phyloP scores from a whole-genome alignment of 1,139 yeast species.

The Kurtzmaniella quercitrusa region DNA sequence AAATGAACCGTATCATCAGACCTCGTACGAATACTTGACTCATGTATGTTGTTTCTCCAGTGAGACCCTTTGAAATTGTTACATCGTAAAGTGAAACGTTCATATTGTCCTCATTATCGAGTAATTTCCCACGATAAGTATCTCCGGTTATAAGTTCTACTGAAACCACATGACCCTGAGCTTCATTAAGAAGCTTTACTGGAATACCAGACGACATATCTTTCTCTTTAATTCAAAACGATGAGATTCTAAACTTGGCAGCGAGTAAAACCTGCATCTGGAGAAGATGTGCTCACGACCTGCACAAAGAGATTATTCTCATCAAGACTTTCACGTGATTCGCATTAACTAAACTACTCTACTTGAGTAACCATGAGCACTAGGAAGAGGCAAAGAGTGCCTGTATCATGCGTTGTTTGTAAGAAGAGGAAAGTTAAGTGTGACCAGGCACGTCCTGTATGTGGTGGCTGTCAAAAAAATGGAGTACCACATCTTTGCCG shows the following conservation, averaged over 20 bases:
- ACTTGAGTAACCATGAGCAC: not conserved
- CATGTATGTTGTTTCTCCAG: conserved; percentile 73
- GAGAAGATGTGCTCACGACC: too few relatives aligned
- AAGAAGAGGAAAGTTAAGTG: conserved; percentile 44
- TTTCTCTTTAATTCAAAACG: not conserved
- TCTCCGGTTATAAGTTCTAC: conserved; percentile 85
- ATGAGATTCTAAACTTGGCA: too few relatives aligned
- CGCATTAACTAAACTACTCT: not conserved
- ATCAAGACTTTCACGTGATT: too few relatives aligned
- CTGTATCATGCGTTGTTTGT: conserved; percentile 41
- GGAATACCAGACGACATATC: conserved; percentile 69
- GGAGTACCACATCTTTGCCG: conserved; percentile 43
- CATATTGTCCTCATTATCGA: conserved; percentile 91
- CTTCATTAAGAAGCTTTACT: conserved; percentile 80
- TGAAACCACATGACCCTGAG: conserved; percentile 83
- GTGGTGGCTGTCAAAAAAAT: conserved; percentile 42
- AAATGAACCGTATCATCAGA: conserved; percentile 78
- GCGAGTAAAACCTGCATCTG: too few relatives aligned
- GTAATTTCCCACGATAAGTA: conserved; percentile 78
- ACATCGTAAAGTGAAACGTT: conserved; percentile 84
- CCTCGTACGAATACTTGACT: conserved; percentile 91
- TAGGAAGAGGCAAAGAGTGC: conserved; percentile 27
- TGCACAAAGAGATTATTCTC: too few relatives aligned
- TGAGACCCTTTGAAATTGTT: conserved; percentile 60
- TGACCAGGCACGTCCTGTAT: conserved; percentile 40